A percentile compares a stretch with the other conserved stretches of the same genome.
These are phyloP conservation scores for Euphorbia tirucalli DNA, from an alignment of 345 rosid genomes.

Conservation along the genomic window DNA sequence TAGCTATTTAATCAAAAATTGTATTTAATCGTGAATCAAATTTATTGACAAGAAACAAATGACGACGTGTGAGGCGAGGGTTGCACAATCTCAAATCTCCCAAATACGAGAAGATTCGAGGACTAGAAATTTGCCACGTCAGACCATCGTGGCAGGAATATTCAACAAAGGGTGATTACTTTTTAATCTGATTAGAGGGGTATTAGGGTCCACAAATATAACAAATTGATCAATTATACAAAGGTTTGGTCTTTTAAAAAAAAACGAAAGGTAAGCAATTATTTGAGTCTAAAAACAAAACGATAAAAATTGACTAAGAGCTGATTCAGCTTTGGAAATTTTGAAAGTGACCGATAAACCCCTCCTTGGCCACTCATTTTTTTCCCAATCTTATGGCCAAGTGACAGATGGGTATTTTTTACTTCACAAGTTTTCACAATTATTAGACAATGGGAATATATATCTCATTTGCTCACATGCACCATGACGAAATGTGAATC, in stretches of 20 bases:
- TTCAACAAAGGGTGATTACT: background rate
- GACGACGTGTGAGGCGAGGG: background rate
- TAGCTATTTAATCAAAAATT: too few relatives aligned
- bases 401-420: background rate
- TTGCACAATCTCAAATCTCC: too few relatives aligned
- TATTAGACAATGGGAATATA: background rate
- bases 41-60: too few relatives aligned
- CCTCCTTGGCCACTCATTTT: conserved; percentile 19
- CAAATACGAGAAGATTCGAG: background rate
- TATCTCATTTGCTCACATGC: background rate
- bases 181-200: background rate
- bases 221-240: background rate
- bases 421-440: background rate
- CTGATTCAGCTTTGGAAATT: conserved; percentile 28
- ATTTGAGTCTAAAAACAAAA: background rate
- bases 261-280: background rate
- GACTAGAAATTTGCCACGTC: background rate
- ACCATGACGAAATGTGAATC: background rate
- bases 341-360: conserved; percentile 7
- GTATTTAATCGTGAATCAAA: too few relatives aligned
- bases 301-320: background rate
- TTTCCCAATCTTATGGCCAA: background rate
- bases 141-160: background rate
- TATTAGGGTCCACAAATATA: background rate
- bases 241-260: background rate